These are phyloP conservation scores for Whalleya microplaca DNA, from an alignment of 2,329 filamentous ascomycete species.

Conservation along the genomic window DNA sequence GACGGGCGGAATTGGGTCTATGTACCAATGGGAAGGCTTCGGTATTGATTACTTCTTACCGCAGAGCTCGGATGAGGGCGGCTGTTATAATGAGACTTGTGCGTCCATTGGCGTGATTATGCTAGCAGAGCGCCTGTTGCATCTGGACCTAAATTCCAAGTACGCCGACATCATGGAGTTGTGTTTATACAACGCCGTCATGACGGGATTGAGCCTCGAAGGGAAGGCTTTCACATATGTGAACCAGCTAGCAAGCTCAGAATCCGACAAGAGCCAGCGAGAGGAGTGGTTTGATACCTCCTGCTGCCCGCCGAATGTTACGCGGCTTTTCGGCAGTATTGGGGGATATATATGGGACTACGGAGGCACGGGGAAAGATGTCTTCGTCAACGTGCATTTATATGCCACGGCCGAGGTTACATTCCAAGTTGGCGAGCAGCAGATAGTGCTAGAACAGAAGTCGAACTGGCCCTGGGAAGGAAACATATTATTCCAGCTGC, in stretches of 20 bases:
- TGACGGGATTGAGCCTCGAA: conserved; percentile 59
- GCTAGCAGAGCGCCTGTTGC: conserved; percentile 59
- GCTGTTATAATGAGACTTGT: conserved; percentile 66
- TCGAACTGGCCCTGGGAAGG: conserved; percentile 63
- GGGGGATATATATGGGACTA: conserved; percentile 61
- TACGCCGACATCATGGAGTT: conserved; percentile 65
- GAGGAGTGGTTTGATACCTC: conserved; percentile 62
- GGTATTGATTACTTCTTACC: conserved; percentile 62
- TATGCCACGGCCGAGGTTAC: conserved; percentile 53
- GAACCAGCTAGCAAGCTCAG: conserved; percentile 62
- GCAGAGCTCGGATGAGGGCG: conserved; percentile 62
- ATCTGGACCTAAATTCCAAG: conserved; percentile 54
- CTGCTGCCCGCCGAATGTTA: conserved; percentile 65
- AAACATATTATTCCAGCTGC: conserved; percentile 50
- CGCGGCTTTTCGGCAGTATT: conserved; percentile 57
- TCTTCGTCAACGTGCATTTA: conserved; percentile 58
- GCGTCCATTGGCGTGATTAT: conserved; percentile 64
- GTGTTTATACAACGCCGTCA: conserved; percentile 62
- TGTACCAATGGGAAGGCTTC: conserved; percentile 64
- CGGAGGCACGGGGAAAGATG: conserved; percentile 31
- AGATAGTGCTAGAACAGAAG: conserved; percentile 50
- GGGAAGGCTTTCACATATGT: conserved; percentile 64
- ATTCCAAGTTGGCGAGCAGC: conserved; percentile 40
- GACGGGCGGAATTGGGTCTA: conserved; percentile 62
- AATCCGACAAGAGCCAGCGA: conserved; percentile 51